Evolutionary conservation across 2,329 filamentous ascomycete genomes (phyloP).

Genomic region (Trichophyton schoenleinii): DNA sequence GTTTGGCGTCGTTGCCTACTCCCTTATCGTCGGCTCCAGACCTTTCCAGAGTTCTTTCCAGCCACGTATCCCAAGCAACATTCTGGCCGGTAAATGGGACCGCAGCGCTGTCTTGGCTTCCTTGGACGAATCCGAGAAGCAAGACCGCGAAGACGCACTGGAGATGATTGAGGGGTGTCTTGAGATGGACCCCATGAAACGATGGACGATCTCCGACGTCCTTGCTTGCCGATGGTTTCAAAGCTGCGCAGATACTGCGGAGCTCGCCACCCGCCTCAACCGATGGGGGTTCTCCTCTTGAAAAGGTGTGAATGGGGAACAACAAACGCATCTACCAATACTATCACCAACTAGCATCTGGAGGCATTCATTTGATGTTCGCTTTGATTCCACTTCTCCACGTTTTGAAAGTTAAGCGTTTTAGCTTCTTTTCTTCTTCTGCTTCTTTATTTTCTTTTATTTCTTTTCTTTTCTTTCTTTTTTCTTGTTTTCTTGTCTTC

Average conservation of each 20-base stretch:
- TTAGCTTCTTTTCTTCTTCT: background rate
- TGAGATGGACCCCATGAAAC: conserved; percentile 41
- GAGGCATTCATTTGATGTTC: background rate
- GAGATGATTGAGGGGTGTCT: conserved; percentile 50
- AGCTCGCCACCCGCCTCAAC: conserved; percentile 22
- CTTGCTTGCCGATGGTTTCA: conserved; percentile 45
- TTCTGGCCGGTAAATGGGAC: conserved; percentile 49
- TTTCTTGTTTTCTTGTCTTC: background rate
- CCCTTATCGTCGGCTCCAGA: conserved; percentile 47
- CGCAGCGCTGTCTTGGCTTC: conserved; percentile 34
- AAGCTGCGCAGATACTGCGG: conserved; percentile 24
- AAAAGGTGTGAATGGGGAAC: background rate
- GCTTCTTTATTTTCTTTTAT: background rate
- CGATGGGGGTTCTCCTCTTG: conserved; percentile 25
- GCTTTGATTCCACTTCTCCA: background rate
- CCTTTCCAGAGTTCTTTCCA: conserved; percentile 51
- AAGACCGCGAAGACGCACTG: conserved; percentile 35
- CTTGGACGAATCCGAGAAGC: conserved; percentile 23
- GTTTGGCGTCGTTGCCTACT: conserved; percentile 51
- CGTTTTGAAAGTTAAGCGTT: background rate
- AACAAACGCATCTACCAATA: too few relatives aligned
- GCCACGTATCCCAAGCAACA: conserved; percentile 47
- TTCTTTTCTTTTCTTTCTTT: background rate
- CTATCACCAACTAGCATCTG: background rate
- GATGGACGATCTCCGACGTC: conserved; percentile 47